phyloP scores from a whole-genome alignment of 768 basidiomycete genomes.

The Tulasnella sp. region DNA sequence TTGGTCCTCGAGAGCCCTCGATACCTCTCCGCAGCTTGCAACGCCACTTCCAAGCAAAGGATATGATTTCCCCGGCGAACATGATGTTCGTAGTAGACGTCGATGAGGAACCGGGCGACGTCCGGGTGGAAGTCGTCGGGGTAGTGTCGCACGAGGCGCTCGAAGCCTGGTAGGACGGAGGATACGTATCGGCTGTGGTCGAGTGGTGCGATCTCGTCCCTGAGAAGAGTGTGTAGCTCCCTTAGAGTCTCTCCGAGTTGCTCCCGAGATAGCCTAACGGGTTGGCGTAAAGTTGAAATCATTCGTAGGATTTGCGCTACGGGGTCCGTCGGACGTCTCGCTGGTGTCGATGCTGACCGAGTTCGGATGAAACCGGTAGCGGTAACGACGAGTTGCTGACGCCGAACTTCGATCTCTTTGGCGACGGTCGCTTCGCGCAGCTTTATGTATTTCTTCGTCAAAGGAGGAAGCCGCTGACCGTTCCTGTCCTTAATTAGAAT shows the following conservation, averaged over 20 bases:
- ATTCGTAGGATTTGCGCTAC: neutral
- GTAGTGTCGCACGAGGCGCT: constrained; percentile 7
- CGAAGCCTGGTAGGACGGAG: neutral
- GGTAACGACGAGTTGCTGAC: constrained; percentile 2
- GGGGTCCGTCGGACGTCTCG: neutral
- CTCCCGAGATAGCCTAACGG: neutral
- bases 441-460: neutral
- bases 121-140: neutral
- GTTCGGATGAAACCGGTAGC: neutral
- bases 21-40: constrained; percentile 7
- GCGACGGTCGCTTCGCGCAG: neutral
- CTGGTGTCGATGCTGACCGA: neutral
- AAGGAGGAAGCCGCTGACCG: neutral
- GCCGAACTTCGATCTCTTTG: neutral
- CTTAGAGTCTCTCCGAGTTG: neutral
- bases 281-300: neutral
- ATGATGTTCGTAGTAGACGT: neutral
- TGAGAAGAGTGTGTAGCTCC: neutral
- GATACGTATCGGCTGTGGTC: neutral
- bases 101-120: neutral
- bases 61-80: neutral
- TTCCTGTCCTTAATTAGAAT: neutral
- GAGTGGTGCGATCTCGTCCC: neutral
- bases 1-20: neutral
- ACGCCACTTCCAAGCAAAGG: constrained; percentile 10